These are phyloP conservation scores for Grigorovia jiainica DNA, from an alignment of 805 yeast species.

Conservation along the genomic window DNA sequence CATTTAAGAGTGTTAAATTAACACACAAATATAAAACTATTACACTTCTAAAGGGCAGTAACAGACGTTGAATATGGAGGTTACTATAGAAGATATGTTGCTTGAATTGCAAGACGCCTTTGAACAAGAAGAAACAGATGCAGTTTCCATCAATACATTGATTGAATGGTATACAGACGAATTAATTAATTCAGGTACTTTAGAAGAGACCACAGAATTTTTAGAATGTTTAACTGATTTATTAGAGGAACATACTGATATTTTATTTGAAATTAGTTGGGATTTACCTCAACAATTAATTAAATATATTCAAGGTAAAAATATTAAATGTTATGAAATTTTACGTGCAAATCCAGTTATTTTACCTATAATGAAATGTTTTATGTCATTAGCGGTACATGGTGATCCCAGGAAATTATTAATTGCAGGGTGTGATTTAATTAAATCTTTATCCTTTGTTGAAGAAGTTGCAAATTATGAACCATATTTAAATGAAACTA, in stretches of 20 bases:
- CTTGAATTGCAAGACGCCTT: conserved; percentile 12
- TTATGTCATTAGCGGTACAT: conserved; percentile 50
- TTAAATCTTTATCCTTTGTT: conserved; percentile 24
- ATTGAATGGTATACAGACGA: conserved; percentile 22
- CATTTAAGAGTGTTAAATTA: too few relatives aligned
- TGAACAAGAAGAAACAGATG: conserved; percentile 18
- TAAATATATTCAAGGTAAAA: conserved; percentile 36
- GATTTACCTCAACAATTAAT: conserved; percentile 70
- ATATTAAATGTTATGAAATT: conserved; percentile 27
- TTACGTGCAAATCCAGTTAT: conserved; percentile 27
- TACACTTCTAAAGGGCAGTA: not conserved
- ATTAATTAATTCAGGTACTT: conserved; percentile 12
- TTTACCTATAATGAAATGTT: conserved; percentile 35
- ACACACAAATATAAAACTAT: too few relatives aligned
- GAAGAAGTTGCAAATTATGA: conserved; percentile 7
- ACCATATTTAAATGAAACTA: conserved; percentile 3
- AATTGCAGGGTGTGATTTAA: conserved; percentile 57
- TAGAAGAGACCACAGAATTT: conserved; percentile 41
- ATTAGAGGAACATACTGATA: conserved; percentile 36
- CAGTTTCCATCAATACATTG: conserved; percentile 21
- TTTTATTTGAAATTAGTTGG: conserved; percentile 76
- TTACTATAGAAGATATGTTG: conserved; percentile 8
- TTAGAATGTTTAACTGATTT: conserved; percentile 37
- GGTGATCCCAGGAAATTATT: conserved; percentile 82
- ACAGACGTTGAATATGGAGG: not conserved